Evolutionary conservation across 1,139 yeast species (phyloP).

Genomic region (Debaryomyces singareniensis): DNA sequence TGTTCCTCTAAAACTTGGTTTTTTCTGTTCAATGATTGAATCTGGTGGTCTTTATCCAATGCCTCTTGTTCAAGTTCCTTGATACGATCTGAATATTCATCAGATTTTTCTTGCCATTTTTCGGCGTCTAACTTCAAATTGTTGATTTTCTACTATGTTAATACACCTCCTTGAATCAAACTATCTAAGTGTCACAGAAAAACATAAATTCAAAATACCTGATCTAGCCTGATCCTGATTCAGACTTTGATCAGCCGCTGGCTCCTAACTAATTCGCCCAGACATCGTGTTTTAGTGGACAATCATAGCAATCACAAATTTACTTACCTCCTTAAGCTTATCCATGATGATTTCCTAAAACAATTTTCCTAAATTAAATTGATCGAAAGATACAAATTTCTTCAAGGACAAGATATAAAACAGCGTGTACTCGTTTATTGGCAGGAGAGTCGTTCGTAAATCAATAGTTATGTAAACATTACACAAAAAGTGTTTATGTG

Average conservation of each 20-base stretch:
- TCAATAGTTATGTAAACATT: background rate
- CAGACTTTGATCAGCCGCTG: background rate
- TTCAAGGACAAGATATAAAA: too few relatives aligned
- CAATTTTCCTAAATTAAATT: too few relatives aligned
- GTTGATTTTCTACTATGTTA: constrained; percentile 60
- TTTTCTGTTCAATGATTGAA: constrained; percentile 87
- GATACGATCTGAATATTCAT: constrained; percentile 72
- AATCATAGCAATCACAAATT: too few relatives aligned
- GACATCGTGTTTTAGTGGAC: constrained; percentile 1
- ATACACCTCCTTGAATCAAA: too few relatives aligned
- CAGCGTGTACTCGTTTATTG: background rate
- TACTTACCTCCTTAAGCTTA: constrained; percentile 46
- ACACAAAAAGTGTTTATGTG: too few relatives aligned
- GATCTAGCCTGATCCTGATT: background rate
- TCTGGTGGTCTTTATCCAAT: constrained; percentile 90
- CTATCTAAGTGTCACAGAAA: background rate
- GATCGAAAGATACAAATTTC: too few relatives aligned
- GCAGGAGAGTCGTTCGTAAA: background rate
- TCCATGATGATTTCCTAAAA: constrained; percentile 32
- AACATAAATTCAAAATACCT: background rate
- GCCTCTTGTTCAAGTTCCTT: constrained; percentile 89
- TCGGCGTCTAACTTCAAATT: constrained; percentile 92
- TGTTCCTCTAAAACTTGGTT: constrained; percentile 86
- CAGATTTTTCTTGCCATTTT: constrained; percentile 95
- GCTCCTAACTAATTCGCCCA: background rate